Evolutionary conservation across 2,329 filamentous ascomycete genomes (phyloP).

Genomic region (Pezicula neosporulosa): DNA sequence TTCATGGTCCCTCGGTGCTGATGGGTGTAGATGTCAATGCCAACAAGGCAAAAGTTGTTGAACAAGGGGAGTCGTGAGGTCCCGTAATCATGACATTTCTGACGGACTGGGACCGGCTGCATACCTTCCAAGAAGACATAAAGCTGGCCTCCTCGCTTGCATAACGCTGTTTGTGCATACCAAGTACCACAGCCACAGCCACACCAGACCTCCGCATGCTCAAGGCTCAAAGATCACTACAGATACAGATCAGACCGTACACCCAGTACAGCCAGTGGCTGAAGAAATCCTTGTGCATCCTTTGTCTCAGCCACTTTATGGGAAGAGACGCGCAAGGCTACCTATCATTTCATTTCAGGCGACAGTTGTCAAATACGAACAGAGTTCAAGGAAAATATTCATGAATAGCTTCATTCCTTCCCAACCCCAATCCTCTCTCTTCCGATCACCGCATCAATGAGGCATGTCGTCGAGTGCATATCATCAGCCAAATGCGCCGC

Average conservation of each 20-base stretch:
- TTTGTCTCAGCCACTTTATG: neutral
- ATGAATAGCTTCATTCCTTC: neutral
- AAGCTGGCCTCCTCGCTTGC: slow-evolving; percentile 1
- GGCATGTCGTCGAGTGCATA: slow-evolving; percentile 32
- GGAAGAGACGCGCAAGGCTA: neutral
- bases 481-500: slow-evolving; percentile 41
- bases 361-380: neutral
- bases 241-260: no score
- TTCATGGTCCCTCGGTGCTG: neutral
- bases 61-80: no score
- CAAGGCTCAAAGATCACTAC: no score
- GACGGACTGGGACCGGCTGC: no score
- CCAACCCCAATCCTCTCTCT: neutral
- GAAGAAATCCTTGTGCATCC: neutral
- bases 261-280: neutral
- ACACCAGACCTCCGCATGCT: no score
- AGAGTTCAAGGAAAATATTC: neutral
- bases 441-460: slow-evolving; percentile 28
- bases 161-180: neutral
- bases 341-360: neutral
- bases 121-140: neutral
- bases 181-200: no score
- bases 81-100: no score
- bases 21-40: no score
- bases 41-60: no score